Evolutionary conservation across 306 rosid genomes (phyloP).

Genomic region (Morella rubra): DNA sequence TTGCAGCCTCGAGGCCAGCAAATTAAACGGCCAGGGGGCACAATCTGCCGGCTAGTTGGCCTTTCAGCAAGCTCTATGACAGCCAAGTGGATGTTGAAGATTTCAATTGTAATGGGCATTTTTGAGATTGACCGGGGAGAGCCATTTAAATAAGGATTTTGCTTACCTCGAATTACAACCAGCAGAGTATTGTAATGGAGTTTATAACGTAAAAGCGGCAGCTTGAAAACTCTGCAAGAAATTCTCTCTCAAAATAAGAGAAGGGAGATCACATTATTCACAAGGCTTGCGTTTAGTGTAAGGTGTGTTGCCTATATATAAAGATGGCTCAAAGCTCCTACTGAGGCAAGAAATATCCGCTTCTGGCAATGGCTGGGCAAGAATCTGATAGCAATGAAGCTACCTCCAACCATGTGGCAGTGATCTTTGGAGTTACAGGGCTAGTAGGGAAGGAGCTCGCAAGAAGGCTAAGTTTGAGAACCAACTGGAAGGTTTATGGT

Average conservation of each 20-base stretch:
- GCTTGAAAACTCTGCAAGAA: constrained; percentile 37
- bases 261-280: background rate
- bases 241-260: constrained; percentile 49
- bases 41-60: constrained; percentile 41
- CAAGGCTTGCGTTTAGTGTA: constrained; percentile 11
- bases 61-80: constrained; percentile 29
- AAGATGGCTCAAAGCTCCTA: constrained; percentile 35
- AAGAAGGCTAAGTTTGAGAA: constrained; percentile 36
- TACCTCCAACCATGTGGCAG: constrained; percentile 51
- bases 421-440: constrained; percentile 86
- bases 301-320: constrained; percentile 20
- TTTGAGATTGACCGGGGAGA: constrained; percentile 27
- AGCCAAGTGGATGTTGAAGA: constrained; percentile 9
- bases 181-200: constrained; percentile 42
- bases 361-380: constrained; percentile 42
- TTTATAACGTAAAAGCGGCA: constrained; percentile 33
- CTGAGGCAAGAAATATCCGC: constrained; percentile 15
- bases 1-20: constrained; percentile 42
- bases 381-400: constrained; percentile 19
- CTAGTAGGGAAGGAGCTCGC: constrained; percentile 80
- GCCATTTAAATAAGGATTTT: constrained; percentile 45
- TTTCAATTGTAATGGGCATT: constrained; percentile 33
- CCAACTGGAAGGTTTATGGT: constrained; percentile 87
- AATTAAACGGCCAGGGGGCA: constrained; percentile 35
- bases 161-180: constrained; percentile 36